Evolutionary conservation across 163 green algal genomes (phyloP), one percentile per base, ranked within the genome.

Genomic region (Volvox carteri): DNA sequence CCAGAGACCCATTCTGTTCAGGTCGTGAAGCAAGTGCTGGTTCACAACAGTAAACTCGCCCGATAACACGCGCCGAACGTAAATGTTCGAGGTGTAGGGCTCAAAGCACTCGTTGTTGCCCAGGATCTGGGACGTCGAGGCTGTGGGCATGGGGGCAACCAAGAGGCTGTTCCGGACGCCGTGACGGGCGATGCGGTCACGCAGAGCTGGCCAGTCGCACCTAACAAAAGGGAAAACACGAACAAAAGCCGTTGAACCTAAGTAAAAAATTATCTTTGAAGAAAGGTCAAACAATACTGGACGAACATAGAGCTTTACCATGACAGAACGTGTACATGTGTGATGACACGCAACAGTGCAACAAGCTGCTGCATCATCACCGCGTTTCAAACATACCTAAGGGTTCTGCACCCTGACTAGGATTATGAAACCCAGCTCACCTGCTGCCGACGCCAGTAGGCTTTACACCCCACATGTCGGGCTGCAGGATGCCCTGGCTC

Each of bases 31-130:
- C 91, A 99, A 94, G 95, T 99, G 98, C 96, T 99, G 97, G 95
- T 99, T 99, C 54, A 99, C 97, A 1, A 99, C 96, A 6, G 98
- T 99, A 95, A 99, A 99, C 94, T 99, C 98, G 48, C 98, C 98
- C 14, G 91, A 97, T 41, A 99, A 96, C 91, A 99, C 98, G 48
- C 98, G 94, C 56, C 98, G 96, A 41, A 98, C 97, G 91, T 99
- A 99, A 92, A 99, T 99, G 96, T 99, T 99, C 90, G 94, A 98
- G 11, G 97, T 99, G 91, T 97, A 99, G 21, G 97, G 97, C 95
- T 99, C 98, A 86, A 99, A 99, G 95, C 98, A 99, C 95, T 99
- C 98, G 92, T 99, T 99, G 96, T 99, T 99, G 86, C 98, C 98
- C 84, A 99, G 94, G 90, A 99, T 99, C 94, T 99, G 97, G 62